Evolutionary conservation across 306 rosid genomes (phyloP), one percentile per base, ranked within the genome.

Genomic region (Fagus crenata): DNA sequence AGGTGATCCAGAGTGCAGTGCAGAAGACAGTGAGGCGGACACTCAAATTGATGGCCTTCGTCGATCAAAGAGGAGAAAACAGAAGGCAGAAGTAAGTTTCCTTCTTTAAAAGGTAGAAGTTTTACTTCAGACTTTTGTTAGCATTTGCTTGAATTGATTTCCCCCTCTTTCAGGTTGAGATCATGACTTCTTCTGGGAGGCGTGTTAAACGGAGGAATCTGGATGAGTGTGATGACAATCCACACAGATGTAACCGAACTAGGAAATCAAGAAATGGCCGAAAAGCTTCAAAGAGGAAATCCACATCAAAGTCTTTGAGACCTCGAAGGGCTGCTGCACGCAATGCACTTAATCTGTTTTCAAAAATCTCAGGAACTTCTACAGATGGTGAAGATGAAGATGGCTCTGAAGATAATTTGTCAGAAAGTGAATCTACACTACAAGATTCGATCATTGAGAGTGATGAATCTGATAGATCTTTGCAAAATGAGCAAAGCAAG

Each of bases 261-360:
- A 83, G 89, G 89, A 92, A 87, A 87, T 85, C 89, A 36, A 87
- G 85, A 82, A 84, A 80, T 83, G 84, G 89, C 68, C 90, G 71
- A 28, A 91, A 89, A 78, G 8, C 69, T 75, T 87, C 93, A 67
- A 87, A 81, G 85, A 88, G 81, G 77, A 92, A 86, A 85, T 85
- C 93, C 51, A 83, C 86, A 68, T 87, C 95, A 63, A 92, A 92
- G 87, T 86, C 96, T 71, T 86, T 90, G 75, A 88, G 99, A 84
- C 99, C 99, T 75, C 97, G 78, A 87, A 88, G 99, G 80, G 97
- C 91, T 79, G 98, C 99, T 49, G 99, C 99, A 49, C 93, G 91
- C 74, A 92, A 96, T 78, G 99, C 98, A 43, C 93, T 91, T 56
- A 85, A 79, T 80, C 80, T 93, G 78, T 89, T 96, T 77, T 92